Base-by-base conservation (phyloP, 495 filamentous ascomycete genomes). In the Aspergillus egyptiacus region DNA sequence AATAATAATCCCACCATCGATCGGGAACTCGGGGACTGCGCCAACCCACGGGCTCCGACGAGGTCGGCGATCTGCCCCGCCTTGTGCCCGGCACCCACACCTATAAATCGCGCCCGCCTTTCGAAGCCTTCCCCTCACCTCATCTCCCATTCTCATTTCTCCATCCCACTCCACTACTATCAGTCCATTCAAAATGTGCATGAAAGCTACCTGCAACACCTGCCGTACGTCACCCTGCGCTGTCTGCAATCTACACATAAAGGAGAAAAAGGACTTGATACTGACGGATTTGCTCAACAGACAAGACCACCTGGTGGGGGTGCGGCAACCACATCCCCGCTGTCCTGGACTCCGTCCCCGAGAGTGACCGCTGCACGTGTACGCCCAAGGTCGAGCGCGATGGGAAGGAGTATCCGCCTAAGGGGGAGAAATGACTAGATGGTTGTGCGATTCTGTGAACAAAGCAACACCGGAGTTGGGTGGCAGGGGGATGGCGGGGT, bases 291-390 rank as follows among this genome's bases (percentile, higher is more conserved):
- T 1, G 31, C 27, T 34, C 17, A 14, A 53, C 46, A 88, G 85
- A 77, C 45, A 84, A 86, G 52, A 62, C 67, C 46, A 78, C 82
- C 39, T 90, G 85, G 86, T 74, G 65, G 54, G 85, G 86, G 47
- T 90, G 86, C 67, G 85, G 86, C 33, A 62, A 31, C 22, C 86
- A 90, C 57, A 74, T 90, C 38, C 74, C 83, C 13, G 64, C 55
- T 1, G 84, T 88, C 9, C 78, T 90, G 71, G 84, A 85, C 59
- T 42, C 60, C 0, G 62, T 87, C 19, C 75, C 82, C 2, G 66
- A 73, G 24, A 58, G 69, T 10, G 66, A 86, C 22, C 75, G 85
- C 65, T 90, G 86, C 59, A 70, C 71, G 2, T 88, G 84, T 50
- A 61, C 70, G 46, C 81, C 83, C 10, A 77, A 76, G 61, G 74